Evolutionary conservation across 75 land plant genomes (phyloP), one percentile per base, ranked within the genome.

Genomic region (Sequoiadendron giganteum): DNA sequence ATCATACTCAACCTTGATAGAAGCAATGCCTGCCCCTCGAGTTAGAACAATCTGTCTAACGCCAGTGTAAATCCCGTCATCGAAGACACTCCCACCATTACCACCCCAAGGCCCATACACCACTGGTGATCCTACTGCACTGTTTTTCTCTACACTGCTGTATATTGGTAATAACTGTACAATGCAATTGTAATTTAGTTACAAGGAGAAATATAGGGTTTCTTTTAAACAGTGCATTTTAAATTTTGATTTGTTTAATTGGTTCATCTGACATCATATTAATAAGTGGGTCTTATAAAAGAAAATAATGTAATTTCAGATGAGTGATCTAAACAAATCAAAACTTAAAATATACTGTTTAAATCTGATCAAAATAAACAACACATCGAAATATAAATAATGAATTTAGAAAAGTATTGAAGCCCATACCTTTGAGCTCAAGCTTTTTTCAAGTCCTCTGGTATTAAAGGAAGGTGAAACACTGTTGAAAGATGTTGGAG

Each of bases 61-160:
- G 13, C 94, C 94, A 28, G 90, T 91, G 84, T 89, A 91, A 30
- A 75, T 34, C 65, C 94, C 94, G 89, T 93, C 94, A 86, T 93
- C 93, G 54, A 93, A 93, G 9, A 34, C 14, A 16, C 77, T 88
- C n/a, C 94, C 94, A 61, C 92, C 91, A 21, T 14, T 90, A 19
- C 94, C 94, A 38, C 94, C 94, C 93, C 93, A 93, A 0, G 93
- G 94, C 68, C 94, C 94, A 85, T 48, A 92, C 16, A 76, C 85
- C 48, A 91, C 83, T 42, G 77, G 40, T 18, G 88, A 88, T 55
- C 89, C 87, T 9, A 30, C 3, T 52, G 48, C 48, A 56, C 43
- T 54, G 42, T 38, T 85, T 85, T 56, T 85, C 65, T 85, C 58
- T 54, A 19, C 7, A 21, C 65, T 54, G 16, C 86, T 54, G 34